Evolutionary conservation across 2,329 filamentous ascomycete genomes (phyloP).

Genomic region (Zymoseptoria ardabiliae): DNA sequence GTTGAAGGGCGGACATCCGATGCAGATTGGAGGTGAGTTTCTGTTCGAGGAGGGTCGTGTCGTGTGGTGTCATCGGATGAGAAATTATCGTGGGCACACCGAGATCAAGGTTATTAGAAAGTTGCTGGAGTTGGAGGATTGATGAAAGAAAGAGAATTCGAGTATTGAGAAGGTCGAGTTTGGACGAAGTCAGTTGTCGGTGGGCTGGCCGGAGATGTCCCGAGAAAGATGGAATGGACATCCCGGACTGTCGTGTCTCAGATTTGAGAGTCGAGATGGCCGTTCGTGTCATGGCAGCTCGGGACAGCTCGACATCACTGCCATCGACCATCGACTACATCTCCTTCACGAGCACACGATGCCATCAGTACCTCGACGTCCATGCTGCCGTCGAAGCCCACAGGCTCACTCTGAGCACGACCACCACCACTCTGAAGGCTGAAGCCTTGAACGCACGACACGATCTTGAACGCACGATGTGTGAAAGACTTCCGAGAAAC

Average conservation of each 20-base stretch:
- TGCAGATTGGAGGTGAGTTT: constrained; percentile 37
- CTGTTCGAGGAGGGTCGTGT: constrained; percentile 35
- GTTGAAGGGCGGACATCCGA: constrained; percentile 30
- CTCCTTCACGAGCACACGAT: background rate
- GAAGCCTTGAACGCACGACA: too few relatives aligned
- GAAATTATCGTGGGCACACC: constrained; percentile 31
- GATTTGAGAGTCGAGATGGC: background rate
- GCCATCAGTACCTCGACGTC: too few relatives aligned
- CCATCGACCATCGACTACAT: background rate
- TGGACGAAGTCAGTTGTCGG: too few relatives aligned
- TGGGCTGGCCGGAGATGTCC: background rate
- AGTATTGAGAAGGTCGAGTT: background rate
- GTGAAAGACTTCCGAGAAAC: too few relatives aligned
- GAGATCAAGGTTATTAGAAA: constrained; percentile 30
- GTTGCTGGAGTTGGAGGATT: constrained; percentile 32
- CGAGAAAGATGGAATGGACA: background rate
- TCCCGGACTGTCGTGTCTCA: background rate
- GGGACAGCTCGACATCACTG: background rate
- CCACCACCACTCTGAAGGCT: too few relatives aligned
- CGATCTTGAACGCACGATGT: too few relatives aligned
- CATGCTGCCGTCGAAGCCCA: too few relatives aligned
- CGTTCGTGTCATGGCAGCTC: background rate
- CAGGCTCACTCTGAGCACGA: too few relatives aligned
- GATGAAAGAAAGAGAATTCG: background rate
- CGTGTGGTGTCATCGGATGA: constrained; percentile 38